Evolutionary conservation across 163 green algal species (phyloP).

Genomic region (Chlamydomonas reinhardtii): DNA sequence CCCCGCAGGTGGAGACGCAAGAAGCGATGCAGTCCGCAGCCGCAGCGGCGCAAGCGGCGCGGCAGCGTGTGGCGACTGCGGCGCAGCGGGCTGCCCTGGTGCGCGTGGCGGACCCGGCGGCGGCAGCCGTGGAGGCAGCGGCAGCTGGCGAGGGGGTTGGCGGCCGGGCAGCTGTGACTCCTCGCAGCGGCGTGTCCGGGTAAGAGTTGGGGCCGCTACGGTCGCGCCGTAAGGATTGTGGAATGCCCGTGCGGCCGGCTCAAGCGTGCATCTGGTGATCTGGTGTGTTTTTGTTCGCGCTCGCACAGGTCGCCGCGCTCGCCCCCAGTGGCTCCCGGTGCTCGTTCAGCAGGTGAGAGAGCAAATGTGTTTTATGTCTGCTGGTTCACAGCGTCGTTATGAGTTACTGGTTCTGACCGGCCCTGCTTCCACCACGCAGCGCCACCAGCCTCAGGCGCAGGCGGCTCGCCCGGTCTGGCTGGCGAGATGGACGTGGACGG

Average conservation of each 20-base stretch:
- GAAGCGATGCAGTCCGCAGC: background rate
- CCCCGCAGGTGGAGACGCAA: slow-evolving; percentile 43
- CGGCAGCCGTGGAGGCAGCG: background rate
- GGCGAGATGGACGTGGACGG: background rate
- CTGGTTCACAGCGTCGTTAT: too few species aligned
- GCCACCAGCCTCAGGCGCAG: background rate
- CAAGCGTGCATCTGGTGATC: too few species aligned
- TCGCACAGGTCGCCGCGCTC: too few species aligned
- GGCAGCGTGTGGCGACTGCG: slow-evolving; percentile 9
- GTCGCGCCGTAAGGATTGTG: too few species aligned
- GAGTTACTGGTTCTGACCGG: too few species aligned
- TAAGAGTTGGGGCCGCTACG: background rate
- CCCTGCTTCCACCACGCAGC: too few species aligned
- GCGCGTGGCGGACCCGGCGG: slow-evolving; percentile 16
- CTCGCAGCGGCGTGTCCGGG: background rate
- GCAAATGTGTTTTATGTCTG: too few species aligned
- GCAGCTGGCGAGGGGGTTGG: background rate
- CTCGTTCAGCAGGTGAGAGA: too few species aligned
- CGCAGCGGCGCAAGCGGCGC: background rate
- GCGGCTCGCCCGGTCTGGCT: background rate
- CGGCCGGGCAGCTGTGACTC: background rate
- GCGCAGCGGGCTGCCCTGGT: slow-evolving; percentile 29
- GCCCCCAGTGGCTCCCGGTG: too few species aligned
- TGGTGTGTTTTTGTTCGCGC: too few species aligned
- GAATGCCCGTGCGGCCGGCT: too few species aligned